Conservation (phyloP, 352 stramenopile species). For the Phytophthora hybrid region DNA sequence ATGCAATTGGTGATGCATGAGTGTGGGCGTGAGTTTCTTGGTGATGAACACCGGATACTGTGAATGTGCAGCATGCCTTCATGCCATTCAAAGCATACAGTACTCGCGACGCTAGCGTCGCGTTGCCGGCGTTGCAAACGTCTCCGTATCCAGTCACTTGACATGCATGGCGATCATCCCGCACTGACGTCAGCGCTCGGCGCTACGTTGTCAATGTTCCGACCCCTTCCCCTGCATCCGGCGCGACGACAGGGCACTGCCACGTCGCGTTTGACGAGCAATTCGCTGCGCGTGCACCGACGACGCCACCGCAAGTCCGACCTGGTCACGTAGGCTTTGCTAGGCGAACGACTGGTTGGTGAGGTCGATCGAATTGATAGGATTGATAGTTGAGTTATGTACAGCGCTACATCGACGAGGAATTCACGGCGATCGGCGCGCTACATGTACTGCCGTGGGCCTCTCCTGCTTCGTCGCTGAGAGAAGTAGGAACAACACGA, state of each 20-base stretch:
- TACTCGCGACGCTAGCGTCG: slow-evolving; percentile 1
- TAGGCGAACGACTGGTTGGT: slow-evolving; percentile 12
- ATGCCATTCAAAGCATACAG: background rate
- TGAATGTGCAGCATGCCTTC: background rate
- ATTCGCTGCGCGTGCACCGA: background rate
- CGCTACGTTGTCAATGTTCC: slow-evolving; percentile 35
- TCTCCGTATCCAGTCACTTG: slow-evolving; percentile 18
- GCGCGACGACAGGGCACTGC: background rate
- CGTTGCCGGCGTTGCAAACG: slow-evolving; percentile 11
- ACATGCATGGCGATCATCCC: slow-evolving; percentile 7
- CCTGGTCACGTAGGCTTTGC: background rate
- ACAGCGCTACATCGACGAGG: slow-evolving; percentile 54
- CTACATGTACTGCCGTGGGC: slow-evolving; percentile 28
- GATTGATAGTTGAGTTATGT: slow-evolving; percentile 38
- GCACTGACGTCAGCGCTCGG: slow-evolving; percentile 24
- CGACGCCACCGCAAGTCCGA: slow-evolving; percentile 6
- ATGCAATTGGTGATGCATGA: background rate
- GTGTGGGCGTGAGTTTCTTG: background rate
- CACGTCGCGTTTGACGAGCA: slow-evolving; percentile 14
- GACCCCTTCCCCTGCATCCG: slow-evolving; percentile 11
- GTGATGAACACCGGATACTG: background rate
- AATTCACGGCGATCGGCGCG: slow-evolving; percentile 43
- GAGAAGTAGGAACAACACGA: slow-evolving; percentile 31
- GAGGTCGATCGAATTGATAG: slow-evolving; percentile 27
- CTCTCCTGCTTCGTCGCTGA: slow-evolving; percentile 30